These are phyloP conservation scores for Petrea volubilis DNA, from an alignment of 257 asterid genomes.

Conservation along the genomic window DNA sequence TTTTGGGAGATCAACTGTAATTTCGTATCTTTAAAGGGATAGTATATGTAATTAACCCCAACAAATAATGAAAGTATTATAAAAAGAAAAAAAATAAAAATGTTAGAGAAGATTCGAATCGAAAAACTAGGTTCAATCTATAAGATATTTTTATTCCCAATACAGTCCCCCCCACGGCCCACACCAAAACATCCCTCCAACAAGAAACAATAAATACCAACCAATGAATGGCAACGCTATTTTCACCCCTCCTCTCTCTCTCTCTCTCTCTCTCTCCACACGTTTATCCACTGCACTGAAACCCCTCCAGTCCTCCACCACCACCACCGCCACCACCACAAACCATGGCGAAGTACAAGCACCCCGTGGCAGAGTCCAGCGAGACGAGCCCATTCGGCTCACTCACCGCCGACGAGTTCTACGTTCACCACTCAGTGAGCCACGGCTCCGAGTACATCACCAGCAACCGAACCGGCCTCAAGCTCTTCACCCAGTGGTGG, in stretches of 20 bases:
- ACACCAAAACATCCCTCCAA: slow-evolving; percentile 4
- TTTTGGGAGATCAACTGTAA: too few relatives aligned
- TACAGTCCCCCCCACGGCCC: background rate
- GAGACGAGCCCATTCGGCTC: slow-evolving; percentile 77
- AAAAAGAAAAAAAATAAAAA: too few relatives aligned
- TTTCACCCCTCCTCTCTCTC: slow-evolving; percentile 17
- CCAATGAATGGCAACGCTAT: slow-evolving; percentile 23
- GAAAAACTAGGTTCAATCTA: background rate
- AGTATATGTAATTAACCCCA: too few relatives aligned
- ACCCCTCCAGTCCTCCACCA: background rate
- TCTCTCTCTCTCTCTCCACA: background rate
- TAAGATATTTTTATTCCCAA: background rate
- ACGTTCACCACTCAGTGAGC: slow-evolving; percentile 66
- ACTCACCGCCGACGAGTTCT: slow-evolving; percentile 65
- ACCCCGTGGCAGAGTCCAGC: slow-evolving; percentile 84
- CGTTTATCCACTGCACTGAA: background rate
- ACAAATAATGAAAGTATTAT: too few relatives aligned
- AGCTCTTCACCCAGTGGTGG: slow-evolving; percentile 97
- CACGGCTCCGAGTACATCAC: slow-evolving; percentile 78
- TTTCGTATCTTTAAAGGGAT: too few relatives aligned
- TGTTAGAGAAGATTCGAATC: too few relatives aligned
- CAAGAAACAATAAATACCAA: slow-evolving; percentile 18
- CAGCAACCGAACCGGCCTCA: slow-evolving; percentile 56
- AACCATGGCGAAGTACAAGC: slow-evolving; percentile 53
- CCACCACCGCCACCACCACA: background rate